A percentile compares a stretch with the other conserved stretches of the same genome.
Conservation (phyloP, 257 asterid species). For the Thymus mandschuricus region DNA sequence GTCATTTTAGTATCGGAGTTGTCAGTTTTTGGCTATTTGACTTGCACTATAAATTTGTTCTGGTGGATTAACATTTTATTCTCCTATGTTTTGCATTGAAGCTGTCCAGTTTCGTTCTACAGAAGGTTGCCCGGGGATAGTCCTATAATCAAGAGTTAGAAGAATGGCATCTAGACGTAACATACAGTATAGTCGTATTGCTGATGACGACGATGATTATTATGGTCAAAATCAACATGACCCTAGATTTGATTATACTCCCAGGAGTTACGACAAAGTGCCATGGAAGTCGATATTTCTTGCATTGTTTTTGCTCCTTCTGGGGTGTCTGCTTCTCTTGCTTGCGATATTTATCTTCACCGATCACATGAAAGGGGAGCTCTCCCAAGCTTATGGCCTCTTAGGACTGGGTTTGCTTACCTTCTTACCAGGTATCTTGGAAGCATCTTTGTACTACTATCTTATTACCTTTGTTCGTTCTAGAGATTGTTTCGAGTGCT, state of each 20-base stretch:
- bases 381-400: conserved; percentile 83
- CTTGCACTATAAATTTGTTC: neutral
- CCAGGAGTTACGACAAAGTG: conserved; percentile 59
- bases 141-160: conserved; percentile 22
- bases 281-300: conserved; percentile 93
- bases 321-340: conserved; percentile 83
- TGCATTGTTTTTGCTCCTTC: conserved; percentile 75
- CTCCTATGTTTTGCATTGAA: conserved; percentile 19
- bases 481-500: neutral
- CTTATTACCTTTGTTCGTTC: conserved; percentile 10
- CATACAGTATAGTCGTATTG: conserved; percentile 61
- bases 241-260: conserved; percentile 77
- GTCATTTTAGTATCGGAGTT: neutral
- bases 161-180: conserved; percentile 74
- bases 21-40: neutral
- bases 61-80: neutral
- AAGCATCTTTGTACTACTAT: conserved; percentile 3
- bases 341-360: conserved; percentile 78
- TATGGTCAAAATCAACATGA: conserved; percentile 49
- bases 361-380: conserved; percentile 92
- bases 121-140: conserved; percentile 16
- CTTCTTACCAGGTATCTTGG: conserved; percentile 74
- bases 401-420: conserved; percentile 79
- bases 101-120: conserved; percentile 22
- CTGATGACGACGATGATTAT: conserved; percentile 65